Evolutionary conservation across 345 rosid species (phyloP).

Genomic region (Acer campestre): DNA sequence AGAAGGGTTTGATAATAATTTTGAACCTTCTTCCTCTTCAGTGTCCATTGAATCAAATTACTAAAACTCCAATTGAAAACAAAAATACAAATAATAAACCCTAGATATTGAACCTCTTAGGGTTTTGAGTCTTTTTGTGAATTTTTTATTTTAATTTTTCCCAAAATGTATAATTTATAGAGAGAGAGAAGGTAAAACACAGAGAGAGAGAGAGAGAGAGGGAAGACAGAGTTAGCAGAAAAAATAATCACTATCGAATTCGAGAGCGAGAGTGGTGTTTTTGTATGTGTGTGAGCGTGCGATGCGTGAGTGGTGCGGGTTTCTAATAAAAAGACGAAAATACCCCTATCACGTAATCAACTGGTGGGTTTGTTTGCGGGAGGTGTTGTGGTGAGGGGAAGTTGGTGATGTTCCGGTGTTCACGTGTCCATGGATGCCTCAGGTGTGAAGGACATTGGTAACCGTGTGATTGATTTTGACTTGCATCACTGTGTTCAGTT

Average conservation of each 20-base stretch:
- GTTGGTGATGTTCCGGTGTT: background rate
- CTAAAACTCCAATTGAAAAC: conserved; percentile 8
- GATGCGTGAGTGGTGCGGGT: no score
- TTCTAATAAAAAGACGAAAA: background rate
- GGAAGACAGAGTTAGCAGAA: background rate
- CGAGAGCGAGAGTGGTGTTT: background rate
- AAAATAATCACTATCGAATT: background rate
- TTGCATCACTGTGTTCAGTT: no score
- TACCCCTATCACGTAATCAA: background rate
- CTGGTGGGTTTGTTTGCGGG: no score
- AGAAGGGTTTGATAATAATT: conserved; percentile 19
- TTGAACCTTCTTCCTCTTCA: conserved; percentile 50
- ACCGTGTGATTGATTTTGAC: background rate
- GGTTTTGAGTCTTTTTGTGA: conserved; percentile 27
- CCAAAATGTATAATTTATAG: conserved; percentile 1
- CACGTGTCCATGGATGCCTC: background rate
- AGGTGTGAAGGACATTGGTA: background rate
- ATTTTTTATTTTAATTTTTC: background rate
- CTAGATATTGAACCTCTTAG: conserved; percentile 32
- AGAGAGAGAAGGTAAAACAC: background rate
- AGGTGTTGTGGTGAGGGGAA: no score
- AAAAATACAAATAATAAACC: conserved; percentile 16
- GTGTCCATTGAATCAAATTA: conserved; percentile 40
- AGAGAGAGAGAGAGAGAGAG: background rate
- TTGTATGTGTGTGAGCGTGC: background rate